Base-by-base conservation (phyloP, 2,329 filamentous ascomycete species). In the Cladophialophora bantiana region DNA sequence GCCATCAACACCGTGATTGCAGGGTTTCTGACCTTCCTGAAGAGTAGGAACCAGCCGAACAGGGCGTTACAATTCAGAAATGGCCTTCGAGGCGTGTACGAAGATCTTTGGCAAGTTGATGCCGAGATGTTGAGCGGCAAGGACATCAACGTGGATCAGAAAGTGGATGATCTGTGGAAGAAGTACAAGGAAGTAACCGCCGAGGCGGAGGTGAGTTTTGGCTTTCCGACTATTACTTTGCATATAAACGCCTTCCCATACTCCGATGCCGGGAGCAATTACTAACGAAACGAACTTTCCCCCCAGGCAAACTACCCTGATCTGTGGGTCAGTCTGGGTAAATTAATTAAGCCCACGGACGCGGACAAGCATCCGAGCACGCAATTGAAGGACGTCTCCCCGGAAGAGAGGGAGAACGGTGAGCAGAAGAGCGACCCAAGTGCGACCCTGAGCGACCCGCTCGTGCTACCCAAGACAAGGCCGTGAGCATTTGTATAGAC, bases 1-100 rank as follows among this genome's bases (percentile, higher is more conserved):
- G 66, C 66, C 38, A 40, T 58, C 48, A 68, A 68, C 61, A 68
- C 66, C n/a, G 62, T 68, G 12, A 56, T 68, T 9, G 66, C 66
- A 4, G 66, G 61, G 12, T 34, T 68, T 6, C 18, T 68, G 53
- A 68, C 66, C 1, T 68, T 65, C 42, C 61, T 65, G 31, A 68
- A 68, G 52, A 65, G 56, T 26, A 52, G 66, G 7, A 68, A 68
- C 53, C 66, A 68, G 45, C 66, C 66, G 9, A 68, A 68, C 31
- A 52, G 66, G 32, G 62, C 66, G 18, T 62, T 63, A 13, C 66
- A 68, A 52, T 65, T 68, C 40, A 58, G 66, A n/a, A 65, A 65
- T 18, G 58, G 40, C n/a, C 57, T 68, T 15, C 34, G 34, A 26
- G 38, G 56, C 4, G 42, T 64, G 12, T 53, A 57, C 32, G 57